Base-by-base conservation (phyloP, 768 basidiomycete genomes). In the Phylloporus rhodoxanthus region DNA sequence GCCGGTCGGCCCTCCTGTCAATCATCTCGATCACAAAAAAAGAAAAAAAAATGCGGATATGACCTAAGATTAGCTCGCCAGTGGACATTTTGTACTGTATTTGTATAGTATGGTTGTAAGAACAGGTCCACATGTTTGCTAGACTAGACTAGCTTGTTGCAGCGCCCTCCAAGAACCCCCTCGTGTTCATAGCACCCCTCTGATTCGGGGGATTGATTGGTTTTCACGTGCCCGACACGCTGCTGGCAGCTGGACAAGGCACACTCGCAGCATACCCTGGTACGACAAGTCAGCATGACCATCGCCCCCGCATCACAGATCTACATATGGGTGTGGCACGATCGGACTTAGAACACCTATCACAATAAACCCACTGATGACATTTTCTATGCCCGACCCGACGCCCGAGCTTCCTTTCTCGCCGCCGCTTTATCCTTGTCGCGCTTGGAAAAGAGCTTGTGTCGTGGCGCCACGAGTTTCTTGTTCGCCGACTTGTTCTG, bases 401-500 rank as follows among this genome's bases (percentile, higher is more conserved):
- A 57, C 52, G 47, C 47, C 45, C 72, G 64, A 47, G 63, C 68
- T 50, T 76, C 76, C 58, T 78, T 78, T 50, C 73, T 70, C 26
- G 75, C 76, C 21, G 71, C 55, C 23, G 80, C 82, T 62, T 80
- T 80, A 29, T 87, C 83, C 71, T 85, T 86, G 52, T 91, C 88
- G 33, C 90, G 82, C 67, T 89, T 90, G 43, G 80, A 75, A 66
- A 93, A 92, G 21, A 91, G 66, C 68, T 87, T 89, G 74, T 89
- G 81, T 43, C 89, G 79, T 48, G 75, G 75, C 36, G 75, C 73
- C 21, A 58, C 80, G 9, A 90, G 73, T 49, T 80, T 81, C 74
- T 86, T 88, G 76, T 94, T 94, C 44, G 84, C 87, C 19, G 85
- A 87, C 68, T 90, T 91, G 72, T 93, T 92, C 67, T 91, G 86